Percentiles rank a stretch among this genome's conserved stretches.
These are phyloP conservation scores for Eucalyptus cloeziana DNA, from an alignment of 345 rosid genomes.

Conservation along the genomic window DNA sequence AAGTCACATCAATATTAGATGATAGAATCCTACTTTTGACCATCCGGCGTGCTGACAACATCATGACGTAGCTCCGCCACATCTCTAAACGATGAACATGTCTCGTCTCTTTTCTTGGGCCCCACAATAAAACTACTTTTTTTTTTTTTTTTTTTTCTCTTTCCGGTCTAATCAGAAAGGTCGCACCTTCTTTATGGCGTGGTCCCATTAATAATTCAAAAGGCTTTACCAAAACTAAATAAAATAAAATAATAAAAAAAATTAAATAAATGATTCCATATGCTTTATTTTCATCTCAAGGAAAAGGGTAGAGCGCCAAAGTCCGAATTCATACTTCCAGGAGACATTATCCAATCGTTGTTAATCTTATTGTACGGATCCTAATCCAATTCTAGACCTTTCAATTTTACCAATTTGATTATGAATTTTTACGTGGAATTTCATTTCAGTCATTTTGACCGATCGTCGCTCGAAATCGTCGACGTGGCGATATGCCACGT, in stretches of 20 bases:
- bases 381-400: no score
- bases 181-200: not conserved
- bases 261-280: not conserved
- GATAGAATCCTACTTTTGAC: not conserved
- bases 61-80: not conserved
- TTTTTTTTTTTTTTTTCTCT: rapidly evolving
- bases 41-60: not conserved
- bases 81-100: not conserved
- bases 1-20: not conserved
- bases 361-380: no score
- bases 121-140: not conserved
- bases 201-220: not conserved
- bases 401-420: no score
- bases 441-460: not conserved
- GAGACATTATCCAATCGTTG: not conserved
- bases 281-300: not conserved
- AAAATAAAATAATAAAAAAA: not conserved
- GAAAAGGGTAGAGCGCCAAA: not conserved
- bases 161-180: not conserved
- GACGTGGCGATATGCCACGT: rapidly evolving
- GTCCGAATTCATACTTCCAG: not conserved
- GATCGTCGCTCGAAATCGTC: not conserved
- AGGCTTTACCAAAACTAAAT: not conserved
- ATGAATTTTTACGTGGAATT: no score
- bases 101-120: no score